Percentiles rank a stretch among this genome's conserved stretches.
Conservation (phyloP, 2,329 filamentous ascomycete species). For the Trichophyton benhamiae region DNA sequence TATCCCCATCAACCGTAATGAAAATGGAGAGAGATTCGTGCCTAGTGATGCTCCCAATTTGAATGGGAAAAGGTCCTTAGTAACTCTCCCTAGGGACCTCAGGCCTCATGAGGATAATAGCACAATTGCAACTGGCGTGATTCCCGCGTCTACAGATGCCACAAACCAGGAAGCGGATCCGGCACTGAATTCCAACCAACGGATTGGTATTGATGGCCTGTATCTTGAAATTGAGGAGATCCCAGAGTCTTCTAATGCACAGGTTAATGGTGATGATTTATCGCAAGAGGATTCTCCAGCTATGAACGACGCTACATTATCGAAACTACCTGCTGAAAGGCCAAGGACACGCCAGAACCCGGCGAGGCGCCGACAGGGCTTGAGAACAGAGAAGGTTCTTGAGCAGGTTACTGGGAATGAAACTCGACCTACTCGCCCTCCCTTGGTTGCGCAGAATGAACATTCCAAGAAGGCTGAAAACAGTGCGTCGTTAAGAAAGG, state of each 20-base stretch:
- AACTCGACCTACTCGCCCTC: background rate
- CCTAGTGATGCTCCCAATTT: slow-evolving; percentile 1
- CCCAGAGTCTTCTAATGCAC: background rate
- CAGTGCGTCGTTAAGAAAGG: background rate
- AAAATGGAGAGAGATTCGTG: background rate
- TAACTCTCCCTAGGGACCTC: background rate
- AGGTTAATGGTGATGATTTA: background rate
- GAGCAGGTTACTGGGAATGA: background rate
- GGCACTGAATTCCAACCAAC: background rate
- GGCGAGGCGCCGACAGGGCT: background rate
- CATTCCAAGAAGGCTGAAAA: background rate
- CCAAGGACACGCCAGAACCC: background rate
- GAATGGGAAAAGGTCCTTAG: slow-evolving; percentile 3
- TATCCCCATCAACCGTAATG: background rate
- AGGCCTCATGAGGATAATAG: background rate
- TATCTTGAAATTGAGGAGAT: background rate
- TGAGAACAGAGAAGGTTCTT: no score
- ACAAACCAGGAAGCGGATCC: background rate
- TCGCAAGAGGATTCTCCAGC: background rate
- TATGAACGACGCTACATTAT: background rate
- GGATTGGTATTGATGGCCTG: background rate
- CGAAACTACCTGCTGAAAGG: background rate
- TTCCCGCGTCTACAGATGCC: background rate
- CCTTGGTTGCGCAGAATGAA: background rate
- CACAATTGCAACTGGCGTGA: no score